Percentiles rank a stretch among this genome's conserved stretches.
These are phyloP conservation scores for Fusarium heterosporum DNA, from an alignment of 2,329 filamentous ascomycete species.

Conservation along the genomic window DNA sequence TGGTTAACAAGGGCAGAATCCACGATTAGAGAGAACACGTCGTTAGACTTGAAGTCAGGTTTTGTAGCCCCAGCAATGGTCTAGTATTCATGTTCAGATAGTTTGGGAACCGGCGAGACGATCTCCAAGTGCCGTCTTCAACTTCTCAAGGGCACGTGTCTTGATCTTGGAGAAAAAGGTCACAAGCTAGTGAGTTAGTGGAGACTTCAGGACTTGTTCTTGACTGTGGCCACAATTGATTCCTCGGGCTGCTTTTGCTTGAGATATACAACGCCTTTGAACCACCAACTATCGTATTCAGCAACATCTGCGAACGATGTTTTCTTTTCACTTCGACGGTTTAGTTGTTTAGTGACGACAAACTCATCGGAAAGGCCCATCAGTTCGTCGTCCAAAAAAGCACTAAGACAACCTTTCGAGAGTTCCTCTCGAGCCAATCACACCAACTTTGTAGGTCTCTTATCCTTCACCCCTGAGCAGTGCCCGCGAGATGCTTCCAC, in stretches of 20 bases:
- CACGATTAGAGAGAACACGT: too few species aligned
- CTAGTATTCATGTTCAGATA: too few species aligned
- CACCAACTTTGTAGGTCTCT: conserved; percentile 38
- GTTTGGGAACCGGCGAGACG: too few species aligned
- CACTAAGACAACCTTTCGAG: conserved; percentile 34
- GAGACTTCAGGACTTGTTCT: conserved; percentile 42
- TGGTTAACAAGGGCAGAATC: too few species aligned
- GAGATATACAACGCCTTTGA: conserved; percentile 44
- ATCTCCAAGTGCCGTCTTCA: too few species aligned
- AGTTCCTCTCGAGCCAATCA: conserved; percentile 32
- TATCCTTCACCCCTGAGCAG: background rate
- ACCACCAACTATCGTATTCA: conserved; percentile 22
- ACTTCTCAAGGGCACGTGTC: too few species aligned
- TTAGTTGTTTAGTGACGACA: conserved; percentile 7
- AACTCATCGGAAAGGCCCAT: conserved; percentile 35
- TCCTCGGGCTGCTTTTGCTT: conserved; percentile 44
- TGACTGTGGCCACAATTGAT: conserved; percentile 36
- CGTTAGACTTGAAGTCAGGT: too few species aligned
- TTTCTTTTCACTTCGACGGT: background rate
- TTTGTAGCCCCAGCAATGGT: too few species aligned
- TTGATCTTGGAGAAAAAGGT: too few species aligned
- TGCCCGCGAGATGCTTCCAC: background rate
- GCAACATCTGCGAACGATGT: conserved; percentile 19
- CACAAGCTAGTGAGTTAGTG: too few species aligned
- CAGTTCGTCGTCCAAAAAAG: conserved; percentile 33